These are phyloP conservation scores for Lanmaoa pseudosensibilis DNA, from an alignment of 768 basidiomycete genomes.

Conservation along the genomic window DNA sequence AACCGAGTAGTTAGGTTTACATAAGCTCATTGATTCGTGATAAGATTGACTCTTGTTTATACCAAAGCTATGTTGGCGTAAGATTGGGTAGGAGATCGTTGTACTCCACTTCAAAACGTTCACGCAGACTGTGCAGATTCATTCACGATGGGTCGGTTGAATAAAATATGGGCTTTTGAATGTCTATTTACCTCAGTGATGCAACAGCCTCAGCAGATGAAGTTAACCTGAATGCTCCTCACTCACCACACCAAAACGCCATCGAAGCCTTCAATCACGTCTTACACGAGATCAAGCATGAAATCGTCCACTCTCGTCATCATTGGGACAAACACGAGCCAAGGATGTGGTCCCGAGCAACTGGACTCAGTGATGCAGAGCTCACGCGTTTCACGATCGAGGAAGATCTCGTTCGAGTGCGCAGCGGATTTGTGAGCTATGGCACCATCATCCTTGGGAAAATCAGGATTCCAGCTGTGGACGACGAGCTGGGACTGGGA, in stretches of 20 bases:
- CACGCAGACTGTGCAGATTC: not conserved
- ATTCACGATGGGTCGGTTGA: slow-evolving; percentile 28
- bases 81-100: not conserved
- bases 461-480: slow-evolving; percentile 66
- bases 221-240: slow-evolving; percentile 56
- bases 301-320: slow-evolving; percentile 63
- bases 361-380: slow-evolving; percentile 48
- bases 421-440: slow-evolving; percentile 61
- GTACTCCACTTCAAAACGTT: slow-evolving; percentile 2
- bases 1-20: slow-evolving; percentile 15
- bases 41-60: slow-evolving; percentile 15
- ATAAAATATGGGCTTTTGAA: not conserved
- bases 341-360: slow-evolving; percentile 65
- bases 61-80: too few species aligned
- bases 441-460: slow-evolving; percentile 77
- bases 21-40: slow-evolving; percentile 18
- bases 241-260: slow-evolving; percentile 59
- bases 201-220: slow-evolving; percentile 56
- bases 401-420: slow-evolving; percentile 43
- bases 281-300: slow-evolving; percentile 56
- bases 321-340: slow-evolving; percentile 66
- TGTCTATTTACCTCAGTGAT: slow-evolving; percentile 11
- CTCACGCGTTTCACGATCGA: slow-evolving; percentile 52
- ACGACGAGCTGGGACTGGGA: slow-evolving; percentile 60
- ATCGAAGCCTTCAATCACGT: slow-evolving; percentile 64